A percentile compares a stretch with the other conserved stretches of the same genome.
These are phyloP conservation scores for Fraxinus nigra DNA, from an alignment of 305 asterid genomes.

Conservation along the genomic window DNA sequence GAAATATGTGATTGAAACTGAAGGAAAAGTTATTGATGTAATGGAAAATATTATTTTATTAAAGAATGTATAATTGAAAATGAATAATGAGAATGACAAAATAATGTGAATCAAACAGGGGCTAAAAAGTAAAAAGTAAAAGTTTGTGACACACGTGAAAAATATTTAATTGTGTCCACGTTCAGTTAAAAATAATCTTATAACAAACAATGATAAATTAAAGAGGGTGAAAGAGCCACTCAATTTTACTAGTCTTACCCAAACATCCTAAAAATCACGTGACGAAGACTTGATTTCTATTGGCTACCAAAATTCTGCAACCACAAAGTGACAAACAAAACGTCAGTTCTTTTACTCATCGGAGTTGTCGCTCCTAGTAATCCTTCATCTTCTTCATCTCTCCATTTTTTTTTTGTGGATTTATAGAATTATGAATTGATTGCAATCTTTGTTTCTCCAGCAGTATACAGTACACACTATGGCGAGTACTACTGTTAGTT, in stretches of 20 bases:
- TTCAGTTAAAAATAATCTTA: too few species aligned
- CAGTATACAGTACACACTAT: constrained; percentile 19
- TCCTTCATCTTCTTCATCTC: not conserved
- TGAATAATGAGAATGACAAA: too few species aligned
- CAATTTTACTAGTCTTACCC: not conserved
- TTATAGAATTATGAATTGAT: not conserved
- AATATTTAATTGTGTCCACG: too few species aligned
- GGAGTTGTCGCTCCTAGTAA: constrained; percentile 10
- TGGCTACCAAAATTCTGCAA: constrained; percentile 13
- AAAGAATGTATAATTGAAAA: too few species aligned
- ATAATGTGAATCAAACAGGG: too few species aligned
- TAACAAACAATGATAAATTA: too few species aligned
- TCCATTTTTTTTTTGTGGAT: not conserved
- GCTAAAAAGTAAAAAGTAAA: too few species aligned
- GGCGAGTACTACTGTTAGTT: constrained; percentile 29
- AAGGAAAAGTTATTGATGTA: too few species aligned
- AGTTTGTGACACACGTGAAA: too few species aligned
- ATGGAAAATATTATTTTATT: too few species aligned
- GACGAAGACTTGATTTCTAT: not conserved
- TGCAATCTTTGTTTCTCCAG: not conserved
- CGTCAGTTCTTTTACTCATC: not conserved
- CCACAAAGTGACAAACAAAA: constrained; percentile 6
- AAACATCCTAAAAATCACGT: not conserved
- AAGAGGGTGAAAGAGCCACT: not conserved
- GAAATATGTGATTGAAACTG: too few species aligned